A percentile compares a stretch with the other conserved stretches of the same genome.
Conservation (phyloP, 1,284 basidiomycete genomes). For the Puccinia polysora region DNA sequence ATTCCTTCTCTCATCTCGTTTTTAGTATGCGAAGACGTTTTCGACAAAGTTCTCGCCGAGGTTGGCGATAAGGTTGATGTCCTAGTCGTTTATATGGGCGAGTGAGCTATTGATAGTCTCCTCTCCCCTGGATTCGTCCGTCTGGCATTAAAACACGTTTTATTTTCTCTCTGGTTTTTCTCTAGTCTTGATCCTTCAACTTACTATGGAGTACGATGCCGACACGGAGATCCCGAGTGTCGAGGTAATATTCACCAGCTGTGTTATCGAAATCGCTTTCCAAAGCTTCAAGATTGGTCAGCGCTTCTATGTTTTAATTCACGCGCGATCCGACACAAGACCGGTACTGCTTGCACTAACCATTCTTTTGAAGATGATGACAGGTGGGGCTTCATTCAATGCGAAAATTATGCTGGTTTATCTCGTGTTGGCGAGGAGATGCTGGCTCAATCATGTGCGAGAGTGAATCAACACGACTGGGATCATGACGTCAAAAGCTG, state of each 20-base stretch:
- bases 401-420: constrained; percentile 45
- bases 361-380: constrained; percentile 21
- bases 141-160: neutral
- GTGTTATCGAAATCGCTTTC: constrained; percentile 45
- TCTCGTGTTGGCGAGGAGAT: constrained; percentile 45
- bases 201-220: constrained; percentile 46
- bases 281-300: constrained; percentile 45
- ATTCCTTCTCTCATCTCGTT: neutral
- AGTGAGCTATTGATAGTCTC: constrained; percentile 1
- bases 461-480: constrained; percentile 46
- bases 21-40: constrained; percentile 42
- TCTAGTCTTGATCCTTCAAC: constrained; percentile 16
- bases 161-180: neutral
- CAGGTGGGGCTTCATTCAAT: constrained; percentile 1
- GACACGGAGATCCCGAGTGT: constrained; percentile 49
- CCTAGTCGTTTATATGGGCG: constrained; percentile 39
- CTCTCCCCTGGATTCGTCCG: neutral
- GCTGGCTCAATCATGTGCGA: constrained; percentile 46
- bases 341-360: neutral
- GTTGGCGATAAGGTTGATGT: constrained; percentile 38
- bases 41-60: constrained; percentile 46
- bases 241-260: constrained; percentile 49
- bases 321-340: neutral
- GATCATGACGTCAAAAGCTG: constrained; percentile 42
- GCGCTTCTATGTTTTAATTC: constrained; percentile 44